A percentile compares a stretch with the other conserved stretches of the same genome.
Evolutionary conservation across 495 filamentous ascomycete species (phyloP).

Genomic region (Xylaria intraflava): DNA sequence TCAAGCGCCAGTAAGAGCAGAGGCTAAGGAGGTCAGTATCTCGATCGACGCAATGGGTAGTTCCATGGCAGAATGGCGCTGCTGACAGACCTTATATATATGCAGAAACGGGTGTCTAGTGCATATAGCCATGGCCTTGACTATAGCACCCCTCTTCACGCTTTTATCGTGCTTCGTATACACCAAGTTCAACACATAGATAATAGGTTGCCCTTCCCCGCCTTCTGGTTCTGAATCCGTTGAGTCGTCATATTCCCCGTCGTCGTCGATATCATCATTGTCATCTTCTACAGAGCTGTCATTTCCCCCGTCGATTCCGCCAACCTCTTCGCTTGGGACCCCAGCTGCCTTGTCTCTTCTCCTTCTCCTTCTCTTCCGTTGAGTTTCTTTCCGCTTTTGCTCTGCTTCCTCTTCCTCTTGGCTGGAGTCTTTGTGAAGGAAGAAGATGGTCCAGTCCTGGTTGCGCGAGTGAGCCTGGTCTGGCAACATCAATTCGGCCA

Average conservation of each 20-base stretch:
- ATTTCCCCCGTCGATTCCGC: slow-evolving; percentile 32
- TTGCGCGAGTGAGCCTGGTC: slow-evolving; percentile 93
- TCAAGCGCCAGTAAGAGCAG: slow-evolving; percentile 90
- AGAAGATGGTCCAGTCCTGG: slow-evolving; percentile 99
- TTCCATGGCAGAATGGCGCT: not conserved
- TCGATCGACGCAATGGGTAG: not conserved
- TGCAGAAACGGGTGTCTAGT: slow-evolving; percentile 97
- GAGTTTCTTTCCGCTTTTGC: slow-evolving; percentile 46
- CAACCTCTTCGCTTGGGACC: slow-evolving; percentile 46
- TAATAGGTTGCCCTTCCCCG: slow-evolving; percentile 77
- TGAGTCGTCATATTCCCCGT: slow-evolving; percentile 50
- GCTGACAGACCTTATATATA: slow-evolving; percentile 77
- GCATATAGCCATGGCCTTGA: slow-evolving; percentile 99
- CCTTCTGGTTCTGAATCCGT: slow-evolving; percentile 56
- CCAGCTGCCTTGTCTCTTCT: slow-evolving; percentile 46
- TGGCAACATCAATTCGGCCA: slow-evolving; percentile 96
- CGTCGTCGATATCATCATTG: slow-evolving; percentile 47
- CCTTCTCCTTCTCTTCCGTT: slow-evolving; percentile 36
- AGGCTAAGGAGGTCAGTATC: slow-evolving; percentile 53
- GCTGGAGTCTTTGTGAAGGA: slow-evolving; percentile 88
- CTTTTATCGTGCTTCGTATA: slow-evolving; percentile 95
- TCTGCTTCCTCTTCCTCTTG: slow-evolving; percentile 67
- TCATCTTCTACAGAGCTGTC: slow-evolving; percentile 41
- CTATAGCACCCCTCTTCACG: slow-evolving; percentile 85
- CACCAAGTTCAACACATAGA: slow-evolving; percentile 95